phyloP scores from a whole-genome alignment of 2,329 filamentous ascomycete species.

The Aaosphaeria arxii region DNA sequence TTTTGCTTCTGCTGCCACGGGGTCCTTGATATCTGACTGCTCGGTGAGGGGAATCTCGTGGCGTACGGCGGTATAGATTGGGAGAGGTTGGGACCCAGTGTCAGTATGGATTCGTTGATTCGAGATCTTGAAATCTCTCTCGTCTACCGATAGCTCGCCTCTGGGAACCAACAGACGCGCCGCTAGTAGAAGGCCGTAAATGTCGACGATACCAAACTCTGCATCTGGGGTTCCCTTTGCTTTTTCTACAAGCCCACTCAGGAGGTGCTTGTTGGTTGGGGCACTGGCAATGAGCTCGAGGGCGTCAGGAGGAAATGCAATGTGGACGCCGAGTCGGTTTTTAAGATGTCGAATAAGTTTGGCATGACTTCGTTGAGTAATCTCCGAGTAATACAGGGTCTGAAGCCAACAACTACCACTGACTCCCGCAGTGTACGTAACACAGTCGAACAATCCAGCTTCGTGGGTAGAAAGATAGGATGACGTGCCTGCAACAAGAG shows the following conservation, averaged over 20 bases:
- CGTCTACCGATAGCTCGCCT: slow-evolving; percentile 74
- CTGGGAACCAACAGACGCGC: slow-evolving; percentile 82
- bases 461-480: slow-evolving; percentile 82
- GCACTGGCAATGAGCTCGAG: slow-evolving; percentile 78
- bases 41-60: slow-evolving; percentile 82
- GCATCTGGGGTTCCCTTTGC: slow-evolving; percentile 76
- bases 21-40: slow-evolving; percentile 34
- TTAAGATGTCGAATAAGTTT: slow-evolving; percentile 82
- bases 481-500: slow-evolving; percentile 84
- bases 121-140: slow-evolving; percentile 83
- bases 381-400: slow-evolving; percentile 77
- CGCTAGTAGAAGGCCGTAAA: slow-evolving; percentile 84
- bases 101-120: slow-evolving; percentile 76
- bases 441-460: slow-evolving; percentile 86
- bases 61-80: slow-evolving; percentile 92
- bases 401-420: slow-evolving; percentile 97
- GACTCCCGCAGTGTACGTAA: slow-evolving; percentile 92
- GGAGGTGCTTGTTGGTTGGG: slow-evolving; percentile 87
- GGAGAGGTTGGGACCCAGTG: slow-evolving; percentile 77
- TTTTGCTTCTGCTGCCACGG: slow-evolving; percentile 41
- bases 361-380: slow-evolving; percentile 65
- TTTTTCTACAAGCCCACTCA: slow-evolving; percentile 88
- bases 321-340: slow-evolving; percentile 77
- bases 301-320: slow-evolving; percentile 85
- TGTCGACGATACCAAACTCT: slow-evolving; percentile 85